These are phyloP conservation scores for Haematococcus sp. DNA, from an alignment of 139 green algal genomes.

Conservation along the genomic window DNA sequence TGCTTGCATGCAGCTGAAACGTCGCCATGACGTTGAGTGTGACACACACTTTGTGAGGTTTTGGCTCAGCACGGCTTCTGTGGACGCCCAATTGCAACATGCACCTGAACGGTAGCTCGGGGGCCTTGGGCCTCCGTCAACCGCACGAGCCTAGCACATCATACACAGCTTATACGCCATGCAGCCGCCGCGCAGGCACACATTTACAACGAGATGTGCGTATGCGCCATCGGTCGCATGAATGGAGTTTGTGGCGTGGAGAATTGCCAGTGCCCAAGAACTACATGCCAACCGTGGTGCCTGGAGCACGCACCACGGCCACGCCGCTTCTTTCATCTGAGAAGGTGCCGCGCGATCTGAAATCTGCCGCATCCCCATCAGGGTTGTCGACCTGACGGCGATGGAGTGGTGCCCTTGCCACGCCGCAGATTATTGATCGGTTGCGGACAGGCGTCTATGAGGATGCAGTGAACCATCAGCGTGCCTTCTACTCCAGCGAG, in stretches of 20 bases:
- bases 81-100: background rate
- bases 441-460: slow-evolving; percentile 15
- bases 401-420: background rate
- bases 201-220: background rate
- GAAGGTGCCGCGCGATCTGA: slow-evolving; percentile 18
- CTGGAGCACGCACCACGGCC: slow-evolving; percentile 26
- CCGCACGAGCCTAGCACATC: too few species aligned
- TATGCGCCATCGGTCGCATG: background rate
- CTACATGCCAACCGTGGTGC: slow-evolving; percentile 24
- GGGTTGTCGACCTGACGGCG: background rate
- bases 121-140: too few species aligned
- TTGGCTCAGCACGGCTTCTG: background rate
- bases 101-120: background rate
- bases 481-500: slow-evolving; percentile 76
- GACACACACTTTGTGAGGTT: too few species aligned
- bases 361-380: background rate
- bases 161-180: too few species aligned
- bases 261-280: background rate
- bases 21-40: too few species aligned
- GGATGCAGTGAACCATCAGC: slow-evolving; percentile 25
- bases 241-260: slow-evolving; percentile 5
- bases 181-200: background rate
- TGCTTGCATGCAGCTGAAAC: too few species aligned
- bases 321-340: slow-evolving; percentile 37
- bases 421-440: slow-evolving; percentile 35